Evolutionary conservation across 2,329 filamentous ascomycete species (phyloP).

Genomic region (Talaromyces sp.): DNA sequence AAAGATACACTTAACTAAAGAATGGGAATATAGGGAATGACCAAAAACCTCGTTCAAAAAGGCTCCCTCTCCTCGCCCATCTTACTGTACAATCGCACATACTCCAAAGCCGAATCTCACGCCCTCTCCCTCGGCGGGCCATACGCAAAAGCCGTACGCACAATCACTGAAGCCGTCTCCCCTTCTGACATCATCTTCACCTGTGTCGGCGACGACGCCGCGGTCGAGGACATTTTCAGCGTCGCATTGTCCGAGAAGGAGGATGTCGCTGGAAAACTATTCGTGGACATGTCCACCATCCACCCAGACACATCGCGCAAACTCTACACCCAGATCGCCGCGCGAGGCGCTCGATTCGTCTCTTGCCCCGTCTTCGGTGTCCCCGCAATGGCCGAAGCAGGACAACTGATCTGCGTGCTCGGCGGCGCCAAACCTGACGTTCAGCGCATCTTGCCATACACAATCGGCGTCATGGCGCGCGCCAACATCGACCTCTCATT

Average conservation of each 20-base stretch:
- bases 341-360: slow-evolving; percentile 67
- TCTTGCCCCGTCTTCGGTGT: slow-evolving; percentile 58
- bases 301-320: slow-evolving; percentile 75
- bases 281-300: slow-evolving; percentile 84
- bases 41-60: slow-evolving; percentile 77
- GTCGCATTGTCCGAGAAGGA: slow-evolving; percentile 48
- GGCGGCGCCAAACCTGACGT: slow-evolving; percentile 62
- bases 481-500: slow-evolving; percentile 65
- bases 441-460: slow-evolving; percentile 65
- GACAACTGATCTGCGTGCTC: slow-evolving; percentile 68
- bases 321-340: slow-evolving; percentile 57
- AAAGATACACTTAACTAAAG: not conserved
- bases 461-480: slow-evolving; percentile 67
- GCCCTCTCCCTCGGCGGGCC: slow-evolving; percentile 51
- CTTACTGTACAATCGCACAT: slow-evolving; percentile 76
- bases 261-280: slow-evolving; percentile 64
- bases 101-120: slow-evolving; percentile 62
- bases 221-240: slow-evolving; percentile 62
- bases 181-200: slow-evolving; percentile 75
- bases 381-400: slow-evolving; percentile 52
- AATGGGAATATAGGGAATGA: slow-evolving; percentile 64
- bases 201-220: slow-evolving; percentile 74
- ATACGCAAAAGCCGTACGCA: slow-evolving; percentile 59
- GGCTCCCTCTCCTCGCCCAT: slow-evolving; percentile 67
- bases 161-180: slow-evolving; percentile 63